phyloP scores from a whole-genome alignment of 345 rosid species.

The Salix udensis region DNA sequence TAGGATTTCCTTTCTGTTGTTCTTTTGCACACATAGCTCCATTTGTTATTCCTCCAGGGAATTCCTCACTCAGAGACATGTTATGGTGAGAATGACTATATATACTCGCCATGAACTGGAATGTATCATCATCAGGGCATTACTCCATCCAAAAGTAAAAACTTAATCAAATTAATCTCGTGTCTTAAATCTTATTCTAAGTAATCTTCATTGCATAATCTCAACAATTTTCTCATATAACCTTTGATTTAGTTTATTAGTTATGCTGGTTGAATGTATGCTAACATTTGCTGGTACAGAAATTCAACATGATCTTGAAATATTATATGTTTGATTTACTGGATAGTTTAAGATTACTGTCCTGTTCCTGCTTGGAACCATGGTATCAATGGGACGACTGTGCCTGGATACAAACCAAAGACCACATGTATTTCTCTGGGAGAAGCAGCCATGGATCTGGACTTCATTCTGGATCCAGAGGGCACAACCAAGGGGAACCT shows the following conservation, averaged over 20 bases:
- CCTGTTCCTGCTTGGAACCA: background rate
- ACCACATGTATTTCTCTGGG: conserved; percentile 60
- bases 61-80: conserved; percentile 91
- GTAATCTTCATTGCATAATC: background rate
- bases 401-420: conserved; percentile 70
- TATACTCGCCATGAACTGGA: conserved; percentile 66
- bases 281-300: background rate
- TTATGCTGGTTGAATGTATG: background rate
- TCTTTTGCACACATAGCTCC: conserved; percentile 6
- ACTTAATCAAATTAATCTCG: background rate
- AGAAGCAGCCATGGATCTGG: conserved; percentile 51
- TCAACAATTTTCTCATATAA: background rate
- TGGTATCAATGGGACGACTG: background rate
- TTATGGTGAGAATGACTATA: conserved; percentile 82
- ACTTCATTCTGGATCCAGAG: conserved; percentile 80
- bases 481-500: conserved; percentile 20
- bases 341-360: background rate
- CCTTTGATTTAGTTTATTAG: background rate
- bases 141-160: background rate
- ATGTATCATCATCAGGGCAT: conserved; percentile 44
- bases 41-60: conserved; percentile 59
- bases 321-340: background rate
- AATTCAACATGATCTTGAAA: background rate
- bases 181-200: background rate
- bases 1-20: conserved; percentile 5